Evolutionary conservation across 1,284 basidiomycete species (phyloP).

Genomic region (Cryptococcus neoformans): DNA sequence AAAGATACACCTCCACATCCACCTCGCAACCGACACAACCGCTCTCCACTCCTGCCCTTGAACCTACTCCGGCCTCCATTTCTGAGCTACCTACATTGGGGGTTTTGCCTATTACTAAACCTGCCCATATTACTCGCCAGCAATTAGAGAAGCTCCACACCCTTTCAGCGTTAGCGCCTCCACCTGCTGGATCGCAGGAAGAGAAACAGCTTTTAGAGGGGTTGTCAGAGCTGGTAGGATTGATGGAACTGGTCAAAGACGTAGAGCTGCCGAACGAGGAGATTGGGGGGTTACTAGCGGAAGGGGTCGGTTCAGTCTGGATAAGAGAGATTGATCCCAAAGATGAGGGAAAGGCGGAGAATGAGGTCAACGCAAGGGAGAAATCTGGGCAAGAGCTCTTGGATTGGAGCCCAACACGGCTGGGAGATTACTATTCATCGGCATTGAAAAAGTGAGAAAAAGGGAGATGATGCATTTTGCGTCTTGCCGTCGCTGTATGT

Average conservation of each 20-base stretch:
- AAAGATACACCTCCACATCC: conserved; percentile 1
- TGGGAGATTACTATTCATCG: conserved; percentile 31
- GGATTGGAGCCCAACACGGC: conserved; percentile 26
- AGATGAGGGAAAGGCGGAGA: background rate
- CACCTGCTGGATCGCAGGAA: conserved; percentile 20
- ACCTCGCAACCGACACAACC: conserved; percentile 3
- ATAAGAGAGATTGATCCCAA: background rate
- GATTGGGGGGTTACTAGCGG: conserved; percentile 16
- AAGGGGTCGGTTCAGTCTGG: conserved; percentile 25
- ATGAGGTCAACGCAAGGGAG: conserved; percentile 1
- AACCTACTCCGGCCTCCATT: background rate
- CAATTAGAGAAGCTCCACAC: conserved; percentile 22
- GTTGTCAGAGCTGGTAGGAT: conserved; percentile 21
- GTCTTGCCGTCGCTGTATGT: too few relatives aligned
- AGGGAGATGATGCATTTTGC: background rate
- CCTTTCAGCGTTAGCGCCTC: conserved; percentile 31
- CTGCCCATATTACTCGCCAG: conserved; percentile 8
- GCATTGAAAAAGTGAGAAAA: conserved; percentile 6
- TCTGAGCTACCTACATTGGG: background rate
- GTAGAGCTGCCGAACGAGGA: conserved; percentile 23
- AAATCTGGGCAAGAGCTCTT: conserved; percentile 23
- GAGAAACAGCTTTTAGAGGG: conserved; percentile 21
- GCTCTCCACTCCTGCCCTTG: background rate
- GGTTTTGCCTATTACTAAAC: background rate
- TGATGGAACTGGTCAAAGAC: conserved; percentile 33